Evolutionary conservation across 1,284 basidiomycete species (phyloP), one percentile per base, ranked within the genome.

Genomic region (Schizophyllum commune): DNA sequence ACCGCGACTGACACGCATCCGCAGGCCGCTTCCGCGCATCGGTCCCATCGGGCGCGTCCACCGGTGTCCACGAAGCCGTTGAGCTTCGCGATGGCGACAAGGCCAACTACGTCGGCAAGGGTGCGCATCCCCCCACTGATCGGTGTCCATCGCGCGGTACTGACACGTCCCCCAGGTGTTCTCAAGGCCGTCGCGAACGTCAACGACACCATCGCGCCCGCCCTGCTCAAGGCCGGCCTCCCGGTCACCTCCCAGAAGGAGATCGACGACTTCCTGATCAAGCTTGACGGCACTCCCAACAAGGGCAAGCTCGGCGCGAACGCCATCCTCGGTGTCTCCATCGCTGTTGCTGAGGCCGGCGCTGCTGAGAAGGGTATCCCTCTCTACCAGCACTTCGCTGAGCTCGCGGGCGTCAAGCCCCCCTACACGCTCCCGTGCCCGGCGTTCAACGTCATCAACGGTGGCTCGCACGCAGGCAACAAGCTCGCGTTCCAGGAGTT

Each of bases 401-500:
- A 93, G 67, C 89, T 99, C 68, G 92, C 96, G 64, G 95, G 96
- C 69, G 85, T 97, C 77, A 92, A 94, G 78, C 83, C 92, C 63
- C 96, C 96, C 56, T 98, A 90, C 79, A 81, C 94, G 63, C 89
- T 98, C 70, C 96, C 96, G 69, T 82, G 77, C 74, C 97, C 95
- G 60, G 88, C 92, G 63, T 94, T 98, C 86, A 99, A 99, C 79
- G 97, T 99, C 72, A 99, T 99, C 84, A 99, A 99, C 81, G 97
- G 97, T 78, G 97, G 97, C 67, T 98, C 95, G 67, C 97, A 99
- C 77, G 97, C 97, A 63, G 97, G 97, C 63, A 99, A 99, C 86
- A 94, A 96, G 76, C 92, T 99, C 67, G 95, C 97, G 62, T 96
- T 98, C 92, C 94, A 98, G 81, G 97, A 99, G 81, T 99, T 99